phyloP scores from a whole-genome alignment of 2,329 filamentous ascomycete species.

The Anthostomella pinea region DNA sequence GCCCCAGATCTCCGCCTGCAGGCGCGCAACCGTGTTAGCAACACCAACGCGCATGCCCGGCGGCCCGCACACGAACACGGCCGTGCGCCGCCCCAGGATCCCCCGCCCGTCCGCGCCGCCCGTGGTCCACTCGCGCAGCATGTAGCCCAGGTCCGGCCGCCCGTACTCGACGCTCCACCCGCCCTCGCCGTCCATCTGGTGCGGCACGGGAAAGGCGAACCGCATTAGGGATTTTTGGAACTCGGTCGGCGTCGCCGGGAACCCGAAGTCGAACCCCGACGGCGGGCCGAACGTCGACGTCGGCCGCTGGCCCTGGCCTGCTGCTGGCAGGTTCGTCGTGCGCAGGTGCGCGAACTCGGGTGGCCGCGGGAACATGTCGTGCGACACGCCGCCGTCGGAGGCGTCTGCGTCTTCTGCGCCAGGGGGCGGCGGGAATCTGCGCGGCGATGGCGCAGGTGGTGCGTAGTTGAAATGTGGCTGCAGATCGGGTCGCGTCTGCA shows the following conservation, averaged over 20 bases:
- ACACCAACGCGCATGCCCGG: slow-evolving; percentile 84
- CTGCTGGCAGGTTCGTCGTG: slow-evolving; percentile 39
- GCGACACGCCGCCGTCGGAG: slow-evolving; percentile 3
- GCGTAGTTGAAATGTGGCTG: slow-evolving; percentile 59
- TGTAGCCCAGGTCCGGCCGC: slow-evolving; percentile 80
- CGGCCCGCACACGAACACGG: slow-evolving; percentile 91
- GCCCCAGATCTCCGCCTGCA: slow-evolving; percentile 82
- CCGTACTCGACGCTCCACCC: slow-evolving; percentile 94
- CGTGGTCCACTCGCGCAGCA: slow-evolving; percentile 78
- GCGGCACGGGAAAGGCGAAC: slow-evolving; percentile 74
- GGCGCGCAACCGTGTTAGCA: slow-evolving; percentile 74
- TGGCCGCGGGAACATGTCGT: slow-evolving; percentile 35
- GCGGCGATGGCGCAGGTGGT: slow-evolving; percentile 48
- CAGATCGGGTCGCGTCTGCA: slow-evolving; percentile 44
- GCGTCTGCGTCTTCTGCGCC: slow-evolving; percentile 13
- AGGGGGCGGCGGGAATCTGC: slow-evolving; percentile 26
- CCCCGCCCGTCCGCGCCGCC: slow-evolving; percentile 64
- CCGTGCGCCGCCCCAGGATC: slow-evolving; percentile 75
- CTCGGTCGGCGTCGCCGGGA: slow-evolving; percentile 78
- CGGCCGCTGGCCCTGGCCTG: slow-evolving; percentile 37
- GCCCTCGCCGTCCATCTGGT: slow-evolving; percentile 67
- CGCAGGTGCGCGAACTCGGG: slow-evolving; percentile 59
- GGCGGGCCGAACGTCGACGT: slow-evolving; percentile 58
- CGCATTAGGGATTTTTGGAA: slow-evolving; percentile 89
- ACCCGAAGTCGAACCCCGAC: slow-evolving; percentile 73